phyloP scores from a whole-genome alignment of 805 yeast species.

The Candida taoyuanica region DNA sequence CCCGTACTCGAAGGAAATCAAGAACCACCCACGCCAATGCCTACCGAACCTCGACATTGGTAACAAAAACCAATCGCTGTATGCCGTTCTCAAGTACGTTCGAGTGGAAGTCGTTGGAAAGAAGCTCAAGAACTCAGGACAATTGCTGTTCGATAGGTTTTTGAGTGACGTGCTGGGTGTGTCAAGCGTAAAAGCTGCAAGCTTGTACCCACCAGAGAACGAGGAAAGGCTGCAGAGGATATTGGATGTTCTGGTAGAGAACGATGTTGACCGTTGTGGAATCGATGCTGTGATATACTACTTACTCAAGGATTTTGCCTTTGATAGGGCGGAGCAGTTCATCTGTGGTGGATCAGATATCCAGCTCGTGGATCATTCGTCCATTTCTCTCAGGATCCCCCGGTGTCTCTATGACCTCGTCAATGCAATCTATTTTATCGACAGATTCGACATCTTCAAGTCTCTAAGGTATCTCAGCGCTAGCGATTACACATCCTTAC shows the following conservation, averaged over 20 bases:
- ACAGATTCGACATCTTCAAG: conserved; percentile 23
- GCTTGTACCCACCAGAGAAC: conserved; percentile 25
- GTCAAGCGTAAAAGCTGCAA: conserved; percentile 6
- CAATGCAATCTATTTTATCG: conserved; percentile 23
- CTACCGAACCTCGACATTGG: conserved; percentile 20
- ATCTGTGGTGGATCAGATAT: conserved; percentile 4
- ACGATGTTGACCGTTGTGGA: conserved; percentile 9
- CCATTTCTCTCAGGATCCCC: conserved; percentile 5
- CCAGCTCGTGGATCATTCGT: conserved; percentile 6
- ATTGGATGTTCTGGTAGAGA: conserved; percentile 8
- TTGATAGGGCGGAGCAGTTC: conserved; percentile 18
- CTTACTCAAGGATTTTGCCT: conserved; percentile 23
- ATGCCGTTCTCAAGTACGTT: conserved; percentile 19
- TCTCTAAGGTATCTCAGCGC: conserved; percentile 15
- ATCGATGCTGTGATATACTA: conserved; percentile 21
- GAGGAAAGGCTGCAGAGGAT: conserved; percentile 15
- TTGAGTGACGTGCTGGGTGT: conserved; percentile 17
- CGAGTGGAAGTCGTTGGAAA: conserved; percentile 20
- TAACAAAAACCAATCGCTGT: conserved; percentile 21
- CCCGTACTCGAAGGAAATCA: conserved; percentile 23
- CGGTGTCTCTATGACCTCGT: conserved; percentile 16
- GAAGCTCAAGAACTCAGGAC: conserved; percentile 13
- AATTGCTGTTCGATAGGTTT: conserved; percentile 20
- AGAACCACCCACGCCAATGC: conserved; percentile 12
- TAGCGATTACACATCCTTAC: conserved; percentile 5